Evolutionary conservation across 2,329 filamentous ascomycete genomes (phyloP), one percentile per base, ranked within the genome.

Genomic region (Cordyceps javanica): DNA sequence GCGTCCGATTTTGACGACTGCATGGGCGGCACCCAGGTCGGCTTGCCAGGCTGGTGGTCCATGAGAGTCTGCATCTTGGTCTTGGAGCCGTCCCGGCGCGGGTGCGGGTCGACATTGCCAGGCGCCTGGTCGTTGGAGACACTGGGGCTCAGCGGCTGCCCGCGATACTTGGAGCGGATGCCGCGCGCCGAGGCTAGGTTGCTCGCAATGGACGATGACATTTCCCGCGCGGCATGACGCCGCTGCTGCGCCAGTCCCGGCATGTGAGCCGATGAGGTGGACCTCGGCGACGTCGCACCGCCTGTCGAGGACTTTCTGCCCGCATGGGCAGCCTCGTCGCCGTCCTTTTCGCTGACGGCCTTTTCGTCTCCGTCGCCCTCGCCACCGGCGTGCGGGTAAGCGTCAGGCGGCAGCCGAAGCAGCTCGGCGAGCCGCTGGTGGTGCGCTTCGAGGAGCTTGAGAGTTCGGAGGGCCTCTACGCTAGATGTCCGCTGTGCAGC

Each of bases 111-210:
- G 63, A 91, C 75, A 60, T 83, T 89, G 0, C 88, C 89, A 1
- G 88, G 85, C 0, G 86, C 80, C 69, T 90, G 87, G 60, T 91
- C 85, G 60, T 83, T 86, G 42, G 89, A 90, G 21, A 92, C 75
- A 57, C 88, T 87, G 0, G 89, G 88, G 5, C 83, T 87, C 11
- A 86, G 80, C 2, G 88, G 87, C 60, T 87, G 85, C 25, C 85
- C 81, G 60, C 86, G 80, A 59, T 85, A 81, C 60, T 80, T 81
- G 57, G 81, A 79, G 23, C 81, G 79, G 64, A 96, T 96, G 19
- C 91, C 91, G 62, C 91, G 82, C 32, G 91, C 91, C 14, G 90
- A 91, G 14, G 91, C 91, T 44, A 96, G 75, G 66, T 95, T 95
- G 72, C 85, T 96, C 26, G 90, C 91, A 60, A 96, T 95, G 1